These are phyloP conservation scores for Trichoderma oligosporum DNA, from an alignment of 2,329 filamentous ascomycete species.

Conservation along the genomic window DNA sequence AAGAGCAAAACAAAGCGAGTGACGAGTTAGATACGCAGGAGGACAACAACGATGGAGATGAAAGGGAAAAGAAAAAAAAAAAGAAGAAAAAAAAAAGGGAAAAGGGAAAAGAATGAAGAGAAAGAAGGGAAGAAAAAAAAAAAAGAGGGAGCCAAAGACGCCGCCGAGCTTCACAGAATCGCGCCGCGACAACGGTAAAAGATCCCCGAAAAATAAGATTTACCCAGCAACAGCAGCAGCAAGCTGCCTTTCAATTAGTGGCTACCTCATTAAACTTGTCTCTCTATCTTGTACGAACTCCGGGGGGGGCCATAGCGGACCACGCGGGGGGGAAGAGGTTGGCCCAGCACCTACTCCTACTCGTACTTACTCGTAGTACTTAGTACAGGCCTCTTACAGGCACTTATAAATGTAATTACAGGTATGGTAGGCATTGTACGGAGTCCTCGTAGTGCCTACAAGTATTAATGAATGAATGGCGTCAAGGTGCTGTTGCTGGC, in stretches of 20 bases:
- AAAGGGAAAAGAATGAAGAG: neutral
- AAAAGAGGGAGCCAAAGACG: neutral
- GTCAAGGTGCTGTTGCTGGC: slow-evolving; percentile 9
- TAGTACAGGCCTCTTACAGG: too few species aligned
- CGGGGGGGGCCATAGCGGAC: neutral
- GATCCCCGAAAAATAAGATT: neutral
- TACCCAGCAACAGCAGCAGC: neutral
- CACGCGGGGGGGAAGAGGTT: too few species aligned
- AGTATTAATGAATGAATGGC: too few species aligned
- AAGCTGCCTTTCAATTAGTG: neutral
- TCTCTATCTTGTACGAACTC: neutral
- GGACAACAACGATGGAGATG: neutral
- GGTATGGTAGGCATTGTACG: neutral
- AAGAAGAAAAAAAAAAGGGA: neutral
- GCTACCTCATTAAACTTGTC: slow-evolving; percentile 4
- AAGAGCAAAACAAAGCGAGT: slow-evolving; percentile 11
- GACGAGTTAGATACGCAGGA: neutral
- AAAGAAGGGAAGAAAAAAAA: neutral
- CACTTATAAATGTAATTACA: neutral
- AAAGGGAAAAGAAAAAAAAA: neutral
- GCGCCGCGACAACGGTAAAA: slow-evolving; percentile 5
- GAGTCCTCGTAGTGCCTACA: too few species aligned
- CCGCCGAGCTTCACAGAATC: slow-evolving; percentile 2
- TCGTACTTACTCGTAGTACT: too few species aligned
- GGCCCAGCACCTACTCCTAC: too few species aligned